Base-by-base conservation (phyloP, 495 filamentous ascomycete species). In the Podospora fimiseda region DNA sequence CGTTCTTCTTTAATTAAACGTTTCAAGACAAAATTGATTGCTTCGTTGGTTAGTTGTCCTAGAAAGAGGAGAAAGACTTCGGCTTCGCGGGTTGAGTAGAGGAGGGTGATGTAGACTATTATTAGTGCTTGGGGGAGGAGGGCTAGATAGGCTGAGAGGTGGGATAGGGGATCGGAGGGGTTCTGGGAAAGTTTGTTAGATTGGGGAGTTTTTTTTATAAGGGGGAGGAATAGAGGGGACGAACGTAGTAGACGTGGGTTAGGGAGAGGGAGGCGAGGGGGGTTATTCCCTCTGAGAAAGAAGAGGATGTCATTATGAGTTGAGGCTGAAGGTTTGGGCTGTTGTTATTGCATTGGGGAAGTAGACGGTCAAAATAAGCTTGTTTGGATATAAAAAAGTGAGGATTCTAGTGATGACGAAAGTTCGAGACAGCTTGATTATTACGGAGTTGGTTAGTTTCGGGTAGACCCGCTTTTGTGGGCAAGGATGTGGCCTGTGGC, bases 211-310 rank as follows among this genome's bases (percentile, higher is more conserved):
- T 60, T 51, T 50, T 40, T 40, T 43, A 9, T 37, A 52, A 21
- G n/a, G 27, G 37, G 22, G 24, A 36, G 30, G 48, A 37, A 45
- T 14, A 30, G 36, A 2, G 37, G 21, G 15, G 33, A 61, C 79
- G 55, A 70, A 95, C 91, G 74, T 98, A 98, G 75, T 94, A 88
- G 51, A 98, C 90, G 70, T 97, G 92, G 11, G 94, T 97, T 45
- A 96, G 73, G 48, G 89, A 95, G 46, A 96, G 78, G 15, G 93
- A 97, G 23, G 92, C 89, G 21, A 97, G 73, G 2, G 88, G 83
- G 20, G 80, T 65, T 5, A 67, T 72, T 57, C 89, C 80, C 44
- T 79, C 79, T 41, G 23, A 30, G 20, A 36, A 24, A 15, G 9
- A 48, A 43, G 39, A 36, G 24, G 13, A 33, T 8, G 30, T 27